Evolutionary conservation across 306 rosid genomes (phyloP).

Genomic region (Rosa multiflora): DNA sequence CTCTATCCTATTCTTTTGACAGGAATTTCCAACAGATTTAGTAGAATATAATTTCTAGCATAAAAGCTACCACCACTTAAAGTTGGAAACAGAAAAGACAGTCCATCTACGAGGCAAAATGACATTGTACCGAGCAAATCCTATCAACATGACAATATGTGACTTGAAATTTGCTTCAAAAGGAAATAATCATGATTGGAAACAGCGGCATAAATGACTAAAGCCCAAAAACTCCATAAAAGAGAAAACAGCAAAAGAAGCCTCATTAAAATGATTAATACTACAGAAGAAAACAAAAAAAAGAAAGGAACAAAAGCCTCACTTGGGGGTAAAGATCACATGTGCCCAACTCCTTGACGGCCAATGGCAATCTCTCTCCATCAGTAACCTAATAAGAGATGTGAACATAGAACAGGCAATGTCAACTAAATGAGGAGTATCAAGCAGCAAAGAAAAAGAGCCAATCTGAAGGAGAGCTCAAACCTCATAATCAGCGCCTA

Average conservation of each 20-base stretch:
- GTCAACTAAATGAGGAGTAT: constrained; percentile 11
- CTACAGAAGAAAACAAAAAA: not conserved
- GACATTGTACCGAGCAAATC: not conserved
- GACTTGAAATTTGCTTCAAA: not conserved
- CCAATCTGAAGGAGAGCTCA: constrained; percentile 25
- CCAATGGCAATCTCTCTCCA: constrained; percentile 97
- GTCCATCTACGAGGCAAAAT: not conserved
- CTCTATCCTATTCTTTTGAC: not conserved
- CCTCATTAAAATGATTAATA: constrained; percentile 10
- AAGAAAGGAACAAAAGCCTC: constrained; percentile 21
- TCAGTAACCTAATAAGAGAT: constrained; percentile 71
- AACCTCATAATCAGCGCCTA: constrained; percentile 93
- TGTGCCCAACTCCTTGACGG: constrained; percentile 95
- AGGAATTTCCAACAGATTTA: not conserved
- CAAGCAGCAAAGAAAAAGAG: constrained; percentile 13
- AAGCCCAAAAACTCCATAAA: not conserved
- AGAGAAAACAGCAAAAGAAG: not conserved
- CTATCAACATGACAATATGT: not conserved
- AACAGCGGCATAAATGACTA: not conserved
- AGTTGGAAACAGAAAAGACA: not conserved
- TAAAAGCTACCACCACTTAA: not conserved
- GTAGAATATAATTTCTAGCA: not conserved
- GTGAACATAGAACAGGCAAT: constrained; percentile 10
- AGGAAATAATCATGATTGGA: not conserved
- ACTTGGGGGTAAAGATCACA: constrained; percentile 99